Evolutionary conservation across 192 early-diverging fungal genomes (phyloP), one percentile per base, ranked within the genome.

Genomic region (Rhizophagus prolifer): DNA sequence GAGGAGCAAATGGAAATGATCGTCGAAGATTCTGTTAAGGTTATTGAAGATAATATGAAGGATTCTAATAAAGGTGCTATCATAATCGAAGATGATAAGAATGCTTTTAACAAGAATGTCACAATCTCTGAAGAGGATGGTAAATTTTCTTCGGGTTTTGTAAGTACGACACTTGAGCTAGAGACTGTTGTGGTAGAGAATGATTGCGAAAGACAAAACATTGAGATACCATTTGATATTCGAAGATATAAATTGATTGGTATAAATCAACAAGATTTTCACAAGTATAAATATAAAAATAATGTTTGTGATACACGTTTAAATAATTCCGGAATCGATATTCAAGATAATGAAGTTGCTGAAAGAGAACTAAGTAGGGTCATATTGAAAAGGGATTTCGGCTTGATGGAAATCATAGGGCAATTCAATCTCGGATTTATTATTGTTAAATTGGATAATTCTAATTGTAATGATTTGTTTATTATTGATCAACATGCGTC

Each of bases 361-460:
- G 82, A 81, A 76, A 75, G 73, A 14, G 82, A 80, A 4, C 67
- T 91, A 9, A 84, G 76, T 36, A 81, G 84, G 7, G 83, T 86
- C 13, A 95, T 98, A 65, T 76, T 81, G 70, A 95, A 97, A 77
- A 26, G 64, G 0, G 95, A 97, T 70, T 99, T 99, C 83, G 58
- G 66, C n/a, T 62, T 78, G 3, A 98, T 99, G 94, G 80, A 87
- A 47, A 82, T 99, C 7, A 54, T 98, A 4, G 98, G 98, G 2
- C 98, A 99, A 82, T 99, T 99, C 86, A 99, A 99, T 79, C 88
- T 88, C 62, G 98, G 97, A 1, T 99, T 99, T 81, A 99, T 99
- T 64, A 86, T 99, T 13, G 88, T 86, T 0, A 79, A 85, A 2
- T 82, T 95, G n/a, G 79, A 85, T 80, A 79, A 81, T 9, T 86